A percentile compares a stretch with the other conserved stretches of the same genome.
Evolutionary conservation across 2,329 filamentous ascomycete species (phyloP).

Genomic region (Lecanosticta acicola): DNA sequence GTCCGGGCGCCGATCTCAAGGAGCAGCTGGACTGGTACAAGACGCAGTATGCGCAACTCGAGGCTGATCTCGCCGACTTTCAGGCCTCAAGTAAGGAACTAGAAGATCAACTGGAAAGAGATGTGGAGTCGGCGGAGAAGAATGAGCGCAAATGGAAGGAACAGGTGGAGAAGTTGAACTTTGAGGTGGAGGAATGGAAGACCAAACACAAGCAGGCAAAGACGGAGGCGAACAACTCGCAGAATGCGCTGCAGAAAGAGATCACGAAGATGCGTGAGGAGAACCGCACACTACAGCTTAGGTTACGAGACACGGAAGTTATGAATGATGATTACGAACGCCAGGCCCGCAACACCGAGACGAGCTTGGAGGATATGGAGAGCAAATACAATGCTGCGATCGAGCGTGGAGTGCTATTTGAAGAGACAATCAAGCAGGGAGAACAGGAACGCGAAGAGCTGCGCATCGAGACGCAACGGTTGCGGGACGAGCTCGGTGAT

Average conservation of each 20-base stretch:
- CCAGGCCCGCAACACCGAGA: conserved; percentile 91
- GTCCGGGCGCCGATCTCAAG: conserved; percentile 44
- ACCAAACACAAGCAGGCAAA: conserved; percentile 97
- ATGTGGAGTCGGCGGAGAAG: conserved; percentile 92
- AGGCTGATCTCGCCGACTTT: conserved; percentile 87
- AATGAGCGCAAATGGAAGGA: conserved; percentile 78
- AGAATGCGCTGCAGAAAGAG: conserved; percentile 87
- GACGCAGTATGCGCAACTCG: conserved; percentile 85
- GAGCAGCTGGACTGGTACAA: conserved; percentile 94
- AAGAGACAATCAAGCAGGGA: conserved; percentile 85
- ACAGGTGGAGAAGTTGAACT: conserved; percentile 76
- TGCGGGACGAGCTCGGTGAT: conserved; percentile 87
- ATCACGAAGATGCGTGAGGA: conserved; percentile 84
- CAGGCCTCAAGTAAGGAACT: conserved; percentile 89
- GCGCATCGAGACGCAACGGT: conserved; percentile 82
- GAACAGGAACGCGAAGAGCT: conserved; percentile 87
- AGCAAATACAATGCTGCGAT: conserved; percentile 95
- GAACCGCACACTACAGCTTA: conserved; percentile 74
- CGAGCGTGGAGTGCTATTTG: conserved; percentile 84
- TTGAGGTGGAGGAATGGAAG: conserved; percentile 98
- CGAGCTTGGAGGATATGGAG: conserved; percentile 92
- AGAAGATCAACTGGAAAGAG: conserved; percentile 90
- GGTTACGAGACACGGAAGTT: conserved; percentile 89
- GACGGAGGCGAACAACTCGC: conserved; percentile 74
- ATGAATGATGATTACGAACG: conserved; percentile 97